These are phyloP conservation scores for Sisymbrium irio DNA, from an alignment of 345 rosid genomes.

Conservation along the genomic window DNA sequence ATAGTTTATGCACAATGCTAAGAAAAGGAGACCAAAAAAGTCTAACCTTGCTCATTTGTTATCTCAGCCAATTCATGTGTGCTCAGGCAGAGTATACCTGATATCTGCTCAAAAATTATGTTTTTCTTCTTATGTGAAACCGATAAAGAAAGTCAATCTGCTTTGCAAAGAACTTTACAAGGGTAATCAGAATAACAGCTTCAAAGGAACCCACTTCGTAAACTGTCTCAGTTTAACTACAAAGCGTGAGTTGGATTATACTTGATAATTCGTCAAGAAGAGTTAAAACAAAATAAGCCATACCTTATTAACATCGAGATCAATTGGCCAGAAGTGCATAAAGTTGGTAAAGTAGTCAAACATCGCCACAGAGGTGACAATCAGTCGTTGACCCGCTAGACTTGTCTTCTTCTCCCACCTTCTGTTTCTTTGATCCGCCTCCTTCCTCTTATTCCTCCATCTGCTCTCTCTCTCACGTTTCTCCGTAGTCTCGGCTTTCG, in stretches of 20 bases:
- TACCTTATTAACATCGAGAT: slow-evolving; percentile 69
- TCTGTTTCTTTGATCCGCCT: slow-evolving; percentile 54
- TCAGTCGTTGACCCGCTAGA: slow-evolving; percentile 42
- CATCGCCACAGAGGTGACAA: slow-evolving; percentile 67
- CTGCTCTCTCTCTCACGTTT: slow-evolving; percentile 50
- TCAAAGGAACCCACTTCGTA: not conserved
- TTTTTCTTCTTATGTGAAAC: no score
- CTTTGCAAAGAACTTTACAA: not conserved
- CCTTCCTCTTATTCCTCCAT: slow-evolving; percentile 21
- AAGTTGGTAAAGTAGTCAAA: slow-evolving; percentile 63
- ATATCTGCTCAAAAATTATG: no score
- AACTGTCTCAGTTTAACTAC: not conserved
- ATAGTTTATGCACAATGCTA: no score
- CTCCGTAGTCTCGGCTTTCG: no score
- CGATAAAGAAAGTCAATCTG: no score
- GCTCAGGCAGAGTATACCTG: no score
- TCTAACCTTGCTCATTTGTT: no score
- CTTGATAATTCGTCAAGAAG: not conserved
- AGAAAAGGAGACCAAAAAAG: no score
- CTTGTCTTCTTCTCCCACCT: slow-evolving; percentile 39
- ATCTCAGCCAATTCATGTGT: no score
- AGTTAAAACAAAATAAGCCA: not conserved
- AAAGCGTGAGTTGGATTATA: not conserved
- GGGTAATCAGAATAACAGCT: not conserved
- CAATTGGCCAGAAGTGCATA: slow-evolving; percentile 64